These are phyloP conservation scores for Kregervanrija pseudodelftensis DNA, from an alignment of 805 yeast genomes.

Conservation along the genomic window DNA sequence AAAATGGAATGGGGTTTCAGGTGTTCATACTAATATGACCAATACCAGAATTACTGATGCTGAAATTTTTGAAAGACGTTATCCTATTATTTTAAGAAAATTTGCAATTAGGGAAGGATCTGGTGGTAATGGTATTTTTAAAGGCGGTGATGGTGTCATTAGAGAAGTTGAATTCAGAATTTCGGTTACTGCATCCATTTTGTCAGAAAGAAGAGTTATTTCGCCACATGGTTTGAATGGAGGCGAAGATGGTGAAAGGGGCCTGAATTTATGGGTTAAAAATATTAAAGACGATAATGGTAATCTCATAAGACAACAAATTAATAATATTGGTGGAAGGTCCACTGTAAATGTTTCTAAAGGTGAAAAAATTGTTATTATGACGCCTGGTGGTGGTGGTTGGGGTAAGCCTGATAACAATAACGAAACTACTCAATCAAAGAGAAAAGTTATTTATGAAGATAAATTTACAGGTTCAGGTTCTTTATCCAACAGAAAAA, in stretches of 20 bases:
- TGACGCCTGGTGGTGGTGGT: slow-evolving; percentile 88
- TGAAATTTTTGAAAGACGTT: slow-evolving; percentile 80
- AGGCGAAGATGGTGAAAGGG: slow-evolving; percentile 70
- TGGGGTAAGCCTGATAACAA: slow-evolving; percentile 38
- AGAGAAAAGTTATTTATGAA: slow-evolving; percentile 8
- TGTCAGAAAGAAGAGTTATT: slow-evolving; percentile 77
- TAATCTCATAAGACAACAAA: slow-evolving; percentile 27
- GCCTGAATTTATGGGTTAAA: slow-evolving; percentile 51
- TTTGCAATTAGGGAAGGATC: slow-evolving; percentile 64
- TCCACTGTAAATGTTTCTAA: slow-evolving; percentile 46
- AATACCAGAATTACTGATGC: slow-evolving; percentile 90
- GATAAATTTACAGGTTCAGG: slow-evolving; percentile 23
- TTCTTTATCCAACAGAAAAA: slow-evolving; percentile 24
- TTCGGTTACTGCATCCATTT: slow-evolving; percentile 68
- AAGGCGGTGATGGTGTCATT: slow-evolving; percentile 82
- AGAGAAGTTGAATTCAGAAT: slow-evolving; percentile 78
- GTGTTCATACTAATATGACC: slow-evolving; percentile 93
- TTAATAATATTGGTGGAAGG: slow-evolving; percentile 62
- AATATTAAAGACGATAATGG: slow-evolving; percentile 23
- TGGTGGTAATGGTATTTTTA: slow-evolving; percentile 70
- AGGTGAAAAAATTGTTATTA: slow-evolving; percentile 63
- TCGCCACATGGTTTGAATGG: slow-evolving; percentile 87
- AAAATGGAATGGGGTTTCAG: slow-evolving; percentile 78
- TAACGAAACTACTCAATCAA: background rate
- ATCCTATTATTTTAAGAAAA: slow-evolving; percentile 72